These are phyloP conservation scores for Golubevia pallescens DNA, from an alignment of 1,284 basidiomycete species.

Conservation along the genomic window DNA sequence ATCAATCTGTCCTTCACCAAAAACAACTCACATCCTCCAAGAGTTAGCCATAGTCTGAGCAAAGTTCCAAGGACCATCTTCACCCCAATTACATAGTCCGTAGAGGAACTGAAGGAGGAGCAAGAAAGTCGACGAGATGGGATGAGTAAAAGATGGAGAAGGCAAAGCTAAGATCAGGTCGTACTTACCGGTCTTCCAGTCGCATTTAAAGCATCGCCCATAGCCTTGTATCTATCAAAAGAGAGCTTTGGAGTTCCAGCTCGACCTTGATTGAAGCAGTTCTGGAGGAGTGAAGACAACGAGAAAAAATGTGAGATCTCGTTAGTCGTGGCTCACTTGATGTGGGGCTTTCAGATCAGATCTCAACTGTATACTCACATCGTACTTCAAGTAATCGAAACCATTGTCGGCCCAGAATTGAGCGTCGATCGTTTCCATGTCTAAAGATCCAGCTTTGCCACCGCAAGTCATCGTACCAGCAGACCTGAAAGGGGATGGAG, in stretches of 20 bases:
- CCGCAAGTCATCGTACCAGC: constrained; percentile 25
- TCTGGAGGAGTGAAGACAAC: no score
- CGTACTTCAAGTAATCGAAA: background rate
- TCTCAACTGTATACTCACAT: background rate
- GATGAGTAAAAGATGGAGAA: no score
- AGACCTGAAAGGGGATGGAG: constrained; percentile 1
- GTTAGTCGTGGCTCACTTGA: no score
- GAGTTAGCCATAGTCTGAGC: constrained; percentile 66
- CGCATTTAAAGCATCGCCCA: constrained; percentile 22
- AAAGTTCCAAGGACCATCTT: constrained; percentile 29
- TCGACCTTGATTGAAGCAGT: constrained; percentile 3
- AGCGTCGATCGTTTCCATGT: constrained; percentile 26
- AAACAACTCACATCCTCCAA: constrained; percentile 67
- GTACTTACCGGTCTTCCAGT: constrained; percentile 15
- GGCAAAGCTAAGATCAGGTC: no score
- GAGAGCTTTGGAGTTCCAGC: constrained; percentile 11
- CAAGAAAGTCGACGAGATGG: no score
- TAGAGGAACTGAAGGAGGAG: no score
- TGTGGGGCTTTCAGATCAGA: no score
- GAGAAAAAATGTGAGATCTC: background rate
- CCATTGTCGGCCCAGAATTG: background rate
- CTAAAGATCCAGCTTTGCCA: constrained; percentile 18
- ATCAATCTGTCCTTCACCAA: background rate
- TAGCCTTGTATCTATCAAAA: constrained; percentile 13
- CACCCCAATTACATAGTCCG: constrained; percentile 6